Evolutionary conservation across 805 yeast species (phyloP).

Genomic region (Priceomyces medius): DNA sequence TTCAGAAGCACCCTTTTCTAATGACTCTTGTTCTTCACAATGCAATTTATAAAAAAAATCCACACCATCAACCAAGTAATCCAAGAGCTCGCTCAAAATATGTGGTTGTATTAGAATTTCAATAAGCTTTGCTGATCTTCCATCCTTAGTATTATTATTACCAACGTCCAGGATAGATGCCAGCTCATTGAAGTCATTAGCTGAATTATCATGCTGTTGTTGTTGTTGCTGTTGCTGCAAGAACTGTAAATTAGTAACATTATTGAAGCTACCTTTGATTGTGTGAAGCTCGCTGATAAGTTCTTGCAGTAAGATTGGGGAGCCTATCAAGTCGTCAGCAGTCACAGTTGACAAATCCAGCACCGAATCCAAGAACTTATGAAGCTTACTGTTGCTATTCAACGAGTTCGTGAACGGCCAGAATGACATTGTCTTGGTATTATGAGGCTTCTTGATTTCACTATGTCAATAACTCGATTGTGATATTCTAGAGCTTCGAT

Average conservation of each 20-base stretch:
- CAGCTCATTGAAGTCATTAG: conserved; percentile 32
- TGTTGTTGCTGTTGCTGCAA: conserved; percentile 23
- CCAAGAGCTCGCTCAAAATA: conserved; percentile 64
- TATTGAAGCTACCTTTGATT: conserved; percentile 35
- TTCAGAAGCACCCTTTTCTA: conserved; percentile 10
- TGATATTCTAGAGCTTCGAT: background rate
- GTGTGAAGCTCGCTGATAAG: conserved; percentile 36
- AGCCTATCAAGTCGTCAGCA: conserved; percentile 33
- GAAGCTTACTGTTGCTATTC: conserved; percentile 37
- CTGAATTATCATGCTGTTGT: conserved; percentile 9
- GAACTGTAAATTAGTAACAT: conserved; percentile 25
- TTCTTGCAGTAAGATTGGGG: conserved; percentile 35
- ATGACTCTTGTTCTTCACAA: conserved; percentile 20
- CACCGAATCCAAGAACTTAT: conserved; percentile 39
- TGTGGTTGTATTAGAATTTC: conserved; percentile 80
- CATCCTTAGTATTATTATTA: conserved; percentile 27
- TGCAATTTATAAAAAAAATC: conserved; percentile 38
- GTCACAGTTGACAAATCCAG: conserved; percentile 30
- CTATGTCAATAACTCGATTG: background rate
- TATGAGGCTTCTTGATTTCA: background rate
- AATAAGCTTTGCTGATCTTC: conserved; percentile 54
- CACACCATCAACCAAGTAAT: conserved; percentile 57
- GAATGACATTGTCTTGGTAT: conserved; percentile 34
- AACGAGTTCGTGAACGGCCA: conserved; percentile 45
- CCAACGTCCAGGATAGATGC: conserved; percentile 30